phyloP scores from a whole-genome alignment of 2,329 filamentous ascomycete species.

The Torrubiellomyces zombiae region DNA sequence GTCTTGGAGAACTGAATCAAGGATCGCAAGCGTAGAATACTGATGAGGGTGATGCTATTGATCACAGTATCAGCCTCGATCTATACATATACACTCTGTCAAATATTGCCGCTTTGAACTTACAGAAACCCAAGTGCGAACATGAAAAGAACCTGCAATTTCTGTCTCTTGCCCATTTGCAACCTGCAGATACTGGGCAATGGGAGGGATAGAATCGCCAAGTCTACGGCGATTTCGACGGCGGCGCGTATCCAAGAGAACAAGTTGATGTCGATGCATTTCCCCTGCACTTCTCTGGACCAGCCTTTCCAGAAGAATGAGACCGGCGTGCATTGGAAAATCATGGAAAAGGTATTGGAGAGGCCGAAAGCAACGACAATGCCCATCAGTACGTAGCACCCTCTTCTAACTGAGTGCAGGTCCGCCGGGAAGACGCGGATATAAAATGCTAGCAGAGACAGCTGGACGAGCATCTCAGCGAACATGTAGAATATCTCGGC shows the following conservation, averaged over 20 bases:
- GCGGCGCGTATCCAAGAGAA: slow-evolving; percentile 21
- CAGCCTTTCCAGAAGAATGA: slow-evolving; percentile 22
- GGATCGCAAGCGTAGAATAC: slow-evolving; percentile 8
- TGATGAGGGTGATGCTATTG: slow-evolving; percentile 10
- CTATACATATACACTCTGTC: too few species aligned
- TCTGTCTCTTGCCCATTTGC: slow-evolving; percentile 17
- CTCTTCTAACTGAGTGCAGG: slow-evolving; percentile 10
- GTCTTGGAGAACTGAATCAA: slow-evolving; percentile 8
- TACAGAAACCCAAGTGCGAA: slow-evolving; percentile 22
- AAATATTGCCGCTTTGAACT: too few species aligned
- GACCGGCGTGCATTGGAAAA: slow-evolving; percentile 21
- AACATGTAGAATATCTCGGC: slow-evolving; percentile 13
- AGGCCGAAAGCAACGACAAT: slow-evolving; percentile 12
- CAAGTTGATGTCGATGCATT: slow-evolving; percentile 19
- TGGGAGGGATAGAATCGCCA: slow-evolving; percentile 22
- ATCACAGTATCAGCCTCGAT: slow-evolving; percentile 1
- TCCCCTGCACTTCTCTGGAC: slow-evolving; percentile 18
- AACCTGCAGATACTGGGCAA: slow-evolving; percentile 17
- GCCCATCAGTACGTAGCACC: slow-evolving; percentile 15
- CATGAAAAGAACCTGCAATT: slow-evolving; percentile 20
- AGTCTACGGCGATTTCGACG: slow-evolving; percentile 22
- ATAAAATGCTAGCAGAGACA: slow-evolving; percentile 23
- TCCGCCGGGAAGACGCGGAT: slow-evolving; percentile 21
- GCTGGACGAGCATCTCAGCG: slow-evolving; percentile 21
- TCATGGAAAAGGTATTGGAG: slow-evolving; percentile 13